These are phyloP conservation scores for Xylariaceae sp. DNA, from an alignment of 2,329 filamentous ascomycete genomes.

Conservation along the genomic window DNA sequence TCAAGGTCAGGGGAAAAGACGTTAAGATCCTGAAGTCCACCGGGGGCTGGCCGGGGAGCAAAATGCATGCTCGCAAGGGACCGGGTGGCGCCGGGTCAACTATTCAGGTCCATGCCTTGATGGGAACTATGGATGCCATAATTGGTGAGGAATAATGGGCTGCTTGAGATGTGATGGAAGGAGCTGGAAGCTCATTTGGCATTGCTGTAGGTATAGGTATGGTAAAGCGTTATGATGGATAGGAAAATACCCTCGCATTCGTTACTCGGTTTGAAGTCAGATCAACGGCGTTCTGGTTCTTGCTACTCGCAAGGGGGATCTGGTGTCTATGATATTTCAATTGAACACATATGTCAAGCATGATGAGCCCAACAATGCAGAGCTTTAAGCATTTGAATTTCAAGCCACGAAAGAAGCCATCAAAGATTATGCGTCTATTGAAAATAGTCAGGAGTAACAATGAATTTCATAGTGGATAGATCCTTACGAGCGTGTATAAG, in stretches of 20 bases:
- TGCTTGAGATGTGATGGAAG: background rate
- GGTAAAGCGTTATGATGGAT: background rate
- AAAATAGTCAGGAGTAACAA: background rate
- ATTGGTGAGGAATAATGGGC: slow-evolving; percentile 29
- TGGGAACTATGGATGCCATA: slow-evolving; percentile 33
- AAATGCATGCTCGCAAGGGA: slow-evolving; percentile 47
- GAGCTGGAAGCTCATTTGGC: background rate
- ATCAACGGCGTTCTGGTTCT: slow-evolving; percentile 4
- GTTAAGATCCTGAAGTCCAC: slow-evolving; percentile 43
- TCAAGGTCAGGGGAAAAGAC: slow-evolving; percentile 46
- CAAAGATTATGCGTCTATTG: background rate
- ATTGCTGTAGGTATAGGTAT: background rate
- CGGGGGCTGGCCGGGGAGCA: slow-evolving; percentile 38
- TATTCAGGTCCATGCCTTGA: slow-evolving; percentile 37
- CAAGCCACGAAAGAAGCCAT: no score
- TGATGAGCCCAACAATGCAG: background rate
- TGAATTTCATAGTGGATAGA: background rate
- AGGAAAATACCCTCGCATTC: slow-evolving; percentile 20
- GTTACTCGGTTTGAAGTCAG: background rate
- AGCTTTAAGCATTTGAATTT: background rate
- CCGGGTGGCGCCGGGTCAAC: slow-evolving; percentile 38
- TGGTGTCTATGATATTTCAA: slow-evolving; percentile 4
- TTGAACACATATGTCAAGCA: background rate
- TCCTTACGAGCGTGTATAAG: background rate
- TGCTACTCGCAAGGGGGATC: slow-evolving; percentile 1